Conservation (phyloP, 129 eudicot genomes). For the sunflower (Helianthus annuus) region HanXRQr2.0-SUNRISE NC_035449.2:50336105-50336604, state of each 20-base stretch:
- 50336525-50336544: conserved; percentile 52
- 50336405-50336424: conserved; percentile 67
- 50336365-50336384: conserved; percentile 68
- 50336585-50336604: conserved; percentile 47
- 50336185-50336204: conserved; percentile 49
- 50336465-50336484: conserved; percentile 9
- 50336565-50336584: conserved; percentile 65
- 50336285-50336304: background rate
- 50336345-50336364: conserved; percentile 73
- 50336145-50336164: conserved; percentile 53
- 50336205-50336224: conserved; percentile 42
- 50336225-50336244: conserved; percentile 46
- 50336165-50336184: conserved; percentile 69
- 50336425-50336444: background rate
- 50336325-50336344: conserved; percentile 71
- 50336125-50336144: conserved; percentile 56
- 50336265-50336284: background rate
- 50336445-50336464: conserved; percentile 19
- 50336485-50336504: conserved; percentile 54
- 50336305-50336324: conserved; percentile 49
- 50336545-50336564: conserved; percentile 73
- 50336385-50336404: conserved; percentile 61
- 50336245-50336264: conserved; percentile 5
- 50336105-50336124: conserved; percentile 49
- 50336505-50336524: conserved; percentile 62